Evolutionary conservation across 2,329 filamentous ascomycete genomes (phyloP), one percentile per base, ranked within the genome.

Genomic region (Ophiognomonia clavigignenti-juglandacearum): DNA sequence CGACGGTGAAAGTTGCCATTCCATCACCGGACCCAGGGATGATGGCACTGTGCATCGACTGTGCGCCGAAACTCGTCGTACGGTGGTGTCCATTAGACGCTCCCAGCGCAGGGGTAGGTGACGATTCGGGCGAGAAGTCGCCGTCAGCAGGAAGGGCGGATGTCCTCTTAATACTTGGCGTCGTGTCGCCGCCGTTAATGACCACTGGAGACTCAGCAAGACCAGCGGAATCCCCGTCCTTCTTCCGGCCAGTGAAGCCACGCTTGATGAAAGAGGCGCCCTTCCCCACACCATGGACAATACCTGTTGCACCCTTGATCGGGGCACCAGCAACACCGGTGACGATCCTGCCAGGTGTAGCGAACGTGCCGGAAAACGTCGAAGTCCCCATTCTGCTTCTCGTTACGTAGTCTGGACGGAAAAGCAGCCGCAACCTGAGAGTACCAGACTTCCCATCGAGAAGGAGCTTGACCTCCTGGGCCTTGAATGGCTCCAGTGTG

Each of bases 351-450:
- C 88, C 88, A 23, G 93, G 89, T 1, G 83, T 77, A 5, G 84
- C 85, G 63, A 97, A 96, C 1, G 90, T 95, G 26, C 91, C 91
- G 1, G 85, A 85, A 71, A 98, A 96, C 1, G 92, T 96, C 1
- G 90, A 90, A 0, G 90, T 93, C 43, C 93, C 93, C 65, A 96
- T 88, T 40, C 90, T 80, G 11, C 86, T 80, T 46, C 93, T 83
- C 13, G 85, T 86, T 51, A 98, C 85, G 61, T 97, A 98, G 62
- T 89, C 84, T 11, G 93, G 89, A 52, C 89, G 89, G 81, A 98
- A 98, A 20, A 97, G 72, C 62, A 98, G 78, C 56, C 88, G 86
- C 52, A 98, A 66, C 39, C 88, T 81, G 41, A 98, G 74, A 3
- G 78, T 80, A 24, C 93, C 93, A 4, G 88, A 95, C 67, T 96